Percentiles rank a stretch among this genome's conserved stretches.
These are phyloP conservation scores for Brettanomyces custersianus DNA, from an alignment of 805 yeast species.

Conservation along the genomic window DNA sequence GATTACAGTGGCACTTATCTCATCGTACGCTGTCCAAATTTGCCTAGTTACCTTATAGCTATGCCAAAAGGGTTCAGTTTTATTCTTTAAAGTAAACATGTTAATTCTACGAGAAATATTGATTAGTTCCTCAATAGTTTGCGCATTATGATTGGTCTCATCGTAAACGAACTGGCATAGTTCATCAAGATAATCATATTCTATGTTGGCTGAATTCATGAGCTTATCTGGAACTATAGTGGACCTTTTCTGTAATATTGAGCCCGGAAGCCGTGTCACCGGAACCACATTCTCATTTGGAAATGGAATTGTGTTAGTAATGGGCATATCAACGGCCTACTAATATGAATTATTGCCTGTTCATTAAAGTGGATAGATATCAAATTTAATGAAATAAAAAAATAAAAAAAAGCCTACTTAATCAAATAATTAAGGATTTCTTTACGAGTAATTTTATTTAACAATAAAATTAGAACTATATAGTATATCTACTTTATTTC, in stretches of 20 bases:
- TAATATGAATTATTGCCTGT: too few relatives aligned
- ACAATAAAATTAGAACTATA: not conserved
- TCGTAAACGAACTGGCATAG: slow-evolving; percentile 8
- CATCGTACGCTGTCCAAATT: slow-evolving; percentile 20
- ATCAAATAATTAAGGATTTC: not conserved
- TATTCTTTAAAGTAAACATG: too few relatives aligned
- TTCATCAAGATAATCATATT: slow-evolving; percentile 18
- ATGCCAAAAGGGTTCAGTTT: too few relatives aligned
- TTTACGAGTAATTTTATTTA: not conserved
- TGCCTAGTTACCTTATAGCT: slow-evolving; percentile 6
- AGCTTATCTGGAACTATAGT: slow-evolving; percentile 10
- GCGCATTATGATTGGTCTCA: slow-evolving; percentile 1
- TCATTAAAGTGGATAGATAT: not conserved
- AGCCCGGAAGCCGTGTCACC: slow-evolving; percentile 6
- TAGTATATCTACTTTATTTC: not conserved
- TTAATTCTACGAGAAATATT: slow-evolving; percentile 1
- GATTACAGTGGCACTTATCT: slow-evolving; percentile 13
- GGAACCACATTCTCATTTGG: not conserved
- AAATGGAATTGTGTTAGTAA: not conserved
- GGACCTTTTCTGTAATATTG: slow-evolving; percentile 10
- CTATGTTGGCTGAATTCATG: slow-evolving; percentile 18
- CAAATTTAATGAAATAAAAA: not conserved
- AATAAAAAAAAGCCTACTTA: not conserved
- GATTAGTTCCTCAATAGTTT: slow-evolving; percentile 9
- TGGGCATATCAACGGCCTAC: too few relatives aligned